These are phyloP conservation scores for Trichoderma sp. DNA, from an alignment of 2,329 filamentous ascomycete genomes.

Conservation along the genomic window DNA sequence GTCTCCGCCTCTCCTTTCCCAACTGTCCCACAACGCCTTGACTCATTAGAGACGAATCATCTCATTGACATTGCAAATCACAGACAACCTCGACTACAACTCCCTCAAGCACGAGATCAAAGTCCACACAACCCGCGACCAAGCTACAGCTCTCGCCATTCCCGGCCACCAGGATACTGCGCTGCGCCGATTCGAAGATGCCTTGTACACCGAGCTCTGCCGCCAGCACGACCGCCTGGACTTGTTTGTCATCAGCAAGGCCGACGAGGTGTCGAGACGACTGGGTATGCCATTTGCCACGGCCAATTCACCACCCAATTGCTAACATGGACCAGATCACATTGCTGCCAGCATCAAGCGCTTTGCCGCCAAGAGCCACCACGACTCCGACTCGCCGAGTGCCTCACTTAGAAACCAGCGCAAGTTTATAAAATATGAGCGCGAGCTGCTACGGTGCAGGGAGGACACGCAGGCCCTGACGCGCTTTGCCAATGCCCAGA, in stretches of 20 bases:
- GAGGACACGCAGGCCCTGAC: slow-evolving; percentile 68
- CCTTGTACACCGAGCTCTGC: slow-evolving; percentile 68
- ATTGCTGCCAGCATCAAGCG: slow-evolving; percentile 47
- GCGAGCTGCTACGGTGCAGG: slow-evolving; percentile 55
- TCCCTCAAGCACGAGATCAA: slow-evolving; percentile 84
- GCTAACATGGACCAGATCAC: slow-evolving; percentile 40
- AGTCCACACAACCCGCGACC: slow-evolving; percentile 67
- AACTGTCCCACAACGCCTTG: slow-evolving; percentile 14
- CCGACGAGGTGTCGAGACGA: slow-evolving; percentile 70
- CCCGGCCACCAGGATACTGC: slow-evolving; percentile 63
- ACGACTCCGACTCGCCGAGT: slow-evolving; percentile 30
- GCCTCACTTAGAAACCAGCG: slow-evolving; percentile 47
- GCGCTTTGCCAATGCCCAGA: slow-evolving; percentile 70
- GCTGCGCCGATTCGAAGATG: slow-evolving; percentile 63
- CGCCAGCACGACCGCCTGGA: slow-evolving; percentile 74
- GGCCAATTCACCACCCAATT: neutral
- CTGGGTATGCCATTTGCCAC: slow-evolving; percentile 47
- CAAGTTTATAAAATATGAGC: slow-evolving; percentile 52
- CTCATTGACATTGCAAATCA: neutral
- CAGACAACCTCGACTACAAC: slow-evolving; percentile 87
- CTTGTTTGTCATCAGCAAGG: slow-evolving; percentile 76
- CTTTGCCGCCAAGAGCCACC: slow-evolving; percentile 42
- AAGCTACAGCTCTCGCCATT: slow-evolving; percentile 68
- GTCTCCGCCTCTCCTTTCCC: slow-evolving; percentile 27
- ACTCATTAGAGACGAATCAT: neutral